A percentile compares a stretch with the other conserved stretches of the same genome.
Conservation (phyloP, 805 yeast genomes). For the Saccharomycopsis vini region DNA sequence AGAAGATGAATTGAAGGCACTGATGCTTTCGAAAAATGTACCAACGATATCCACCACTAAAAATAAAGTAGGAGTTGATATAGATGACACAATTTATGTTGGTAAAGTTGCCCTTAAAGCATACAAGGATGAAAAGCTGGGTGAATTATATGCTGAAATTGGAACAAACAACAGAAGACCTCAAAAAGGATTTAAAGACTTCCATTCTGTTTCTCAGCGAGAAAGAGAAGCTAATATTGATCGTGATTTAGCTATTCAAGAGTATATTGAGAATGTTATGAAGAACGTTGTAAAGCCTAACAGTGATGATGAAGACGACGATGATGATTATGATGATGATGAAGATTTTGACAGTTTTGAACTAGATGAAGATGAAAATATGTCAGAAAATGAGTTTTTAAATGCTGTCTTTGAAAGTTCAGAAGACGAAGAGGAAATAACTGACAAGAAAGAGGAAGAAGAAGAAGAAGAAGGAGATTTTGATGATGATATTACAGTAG, state of each 20-base stretch:
- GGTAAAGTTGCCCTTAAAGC: constrained; percentile 5
- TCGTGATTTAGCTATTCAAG: not conserved
- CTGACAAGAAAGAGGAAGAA: constrained; percentile 20
- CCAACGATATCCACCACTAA: no score
- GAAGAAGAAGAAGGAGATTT: constrained; percentile 20
- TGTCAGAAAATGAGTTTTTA: not conserved
- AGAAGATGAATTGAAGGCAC: not conserved
- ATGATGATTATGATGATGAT: constrained; percentile 1
- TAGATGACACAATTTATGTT: not conserved
- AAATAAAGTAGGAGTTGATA: not conserved
- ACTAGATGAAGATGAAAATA: not conserved
- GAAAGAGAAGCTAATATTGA: not conserved
- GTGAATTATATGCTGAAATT: constrained; percentile 1
- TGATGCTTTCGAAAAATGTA: no score
- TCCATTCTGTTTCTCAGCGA: not conserved
- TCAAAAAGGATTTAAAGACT: not conserved
- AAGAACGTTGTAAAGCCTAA: not conserved
- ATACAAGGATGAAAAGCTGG: not conserved
- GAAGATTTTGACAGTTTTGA: not conserved
- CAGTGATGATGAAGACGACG: not conserved
- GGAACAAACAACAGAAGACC: not conserved
- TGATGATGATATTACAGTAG: constrained; percentile 20
- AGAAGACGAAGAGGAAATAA: constrained; percentile 6
- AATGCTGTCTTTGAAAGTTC: not conserved
- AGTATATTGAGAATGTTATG: constrained; percentile 5